These are phyloP conservation scores for Arachnopeziza araneosa DNA, from an alignment of 2,329 filamentous ascomycete species.

Conservation along the genomic window DNA sequence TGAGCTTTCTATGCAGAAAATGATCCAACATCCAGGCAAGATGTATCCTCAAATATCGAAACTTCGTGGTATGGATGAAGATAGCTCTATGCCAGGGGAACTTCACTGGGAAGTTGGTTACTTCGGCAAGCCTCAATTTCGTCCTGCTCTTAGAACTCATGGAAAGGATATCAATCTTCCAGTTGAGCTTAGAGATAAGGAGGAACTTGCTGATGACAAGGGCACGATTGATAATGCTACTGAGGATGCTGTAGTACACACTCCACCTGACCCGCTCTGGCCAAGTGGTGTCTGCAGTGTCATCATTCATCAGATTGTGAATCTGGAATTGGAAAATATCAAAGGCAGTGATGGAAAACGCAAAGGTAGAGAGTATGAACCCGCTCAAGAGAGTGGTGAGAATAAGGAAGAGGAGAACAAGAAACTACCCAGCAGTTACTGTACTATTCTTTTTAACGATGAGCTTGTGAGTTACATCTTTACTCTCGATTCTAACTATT, in stretches of 20 bases:
- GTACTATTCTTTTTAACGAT: conserved; percentile 86
- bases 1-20: conserved; percentile 86
- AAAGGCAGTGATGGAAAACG: conserved; percentile 77
- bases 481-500: neutral
- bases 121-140: conserved; percentile 86
- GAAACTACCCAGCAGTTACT: conserved; percentile 83
- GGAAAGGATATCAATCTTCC: conserved; percentile 78
- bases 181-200: conserved; percentile 64
- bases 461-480: conserved; percentile 51
- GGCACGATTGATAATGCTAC: conserved; percentile 65
- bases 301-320: conserved; percentile 91
- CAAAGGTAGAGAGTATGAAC: conserved; percentile 83
- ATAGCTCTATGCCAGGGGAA: conserved; percentile 85
- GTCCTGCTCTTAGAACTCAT: conserved; percentile 77
- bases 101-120: conserved; percentile 95
- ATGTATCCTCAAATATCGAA: conserved; percentile 89
- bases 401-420: conserved; percentile 78
- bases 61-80: conserved; percentile 75
- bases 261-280: conserved; percentile 93
- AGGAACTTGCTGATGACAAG: conserved; percentile 82
- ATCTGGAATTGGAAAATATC: conserved; percentile 85
- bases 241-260: conserved; percentile 82
- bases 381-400: conserved; percentile 78
- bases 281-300: conserved; percentile 84
- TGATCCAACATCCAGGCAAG: conserved; percentile 88